phyloP scores from a whole-genome alignment of 495 filamentous ascomycete genomes.

The Penicillium herquei region DNA sequence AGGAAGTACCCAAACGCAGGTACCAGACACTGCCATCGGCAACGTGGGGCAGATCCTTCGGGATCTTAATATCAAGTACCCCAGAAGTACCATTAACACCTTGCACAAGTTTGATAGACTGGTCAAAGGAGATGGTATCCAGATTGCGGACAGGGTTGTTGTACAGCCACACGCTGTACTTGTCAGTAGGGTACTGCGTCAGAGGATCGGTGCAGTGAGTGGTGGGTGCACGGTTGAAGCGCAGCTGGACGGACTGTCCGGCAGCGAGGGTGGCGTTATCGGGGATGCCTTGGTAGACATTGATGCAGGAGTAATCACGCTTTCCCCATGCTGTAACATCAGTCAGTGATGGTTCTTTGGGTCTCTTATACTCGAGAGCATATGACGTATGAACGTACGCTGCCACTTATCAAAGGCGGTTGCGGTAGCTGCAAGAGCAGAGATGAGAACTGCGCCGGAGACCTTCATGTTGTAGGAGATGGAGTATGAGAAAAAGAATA shows the following conservation, averaged over 20 bases:
- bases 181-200: slow-evolving; percentile 19
- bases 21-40: slow-evolving; percentile 36
- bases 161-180: slow-evolving; percentile 35
- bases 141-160: slow-evolving; percentile 36
- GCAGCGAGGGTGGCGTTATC: slow-evolving; percentile 32
- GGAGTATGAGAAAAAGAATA: not conserved
- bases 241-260: slow-evolving; percentile 25
- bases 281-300: slow-evolving; percentile 37
- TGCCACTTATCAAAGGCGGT: slow-evolving; percentile 36
- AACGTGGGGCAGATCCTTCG: slow-evolving; percentile 28
- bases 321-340: slow-evolving; percentile 35
- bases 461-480: slow-evolving; percentile 32
- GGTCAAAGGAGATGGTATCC: slow-evolving; percentile 22
- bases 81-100: slow-evolving; percentile 21
- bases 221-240: slow-evolving; percentile 33
- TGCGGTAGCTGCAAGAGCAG: slow-evolving; percentile 30
- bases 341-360: not conserved
- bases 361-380: no score
- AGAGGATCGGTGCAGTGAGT: slow-evolving; percentile 24
- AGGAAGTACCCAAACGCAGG: slow-evolving; percentile 25
- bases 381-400: slow-evolving; percentile 20
- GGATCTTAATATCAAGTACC: slow-evolving; percentile 28
- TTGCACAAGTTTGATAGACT: slow-evolving; percentile 22
- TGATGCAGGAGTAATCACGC: slow-evolving; percentile 39
- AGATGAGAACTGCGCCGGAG: slow-evolving; percentile 24